Conservation (phyloP, 2,329 filamentous ascomycete species). For the Penicillium sp. region DNA sequence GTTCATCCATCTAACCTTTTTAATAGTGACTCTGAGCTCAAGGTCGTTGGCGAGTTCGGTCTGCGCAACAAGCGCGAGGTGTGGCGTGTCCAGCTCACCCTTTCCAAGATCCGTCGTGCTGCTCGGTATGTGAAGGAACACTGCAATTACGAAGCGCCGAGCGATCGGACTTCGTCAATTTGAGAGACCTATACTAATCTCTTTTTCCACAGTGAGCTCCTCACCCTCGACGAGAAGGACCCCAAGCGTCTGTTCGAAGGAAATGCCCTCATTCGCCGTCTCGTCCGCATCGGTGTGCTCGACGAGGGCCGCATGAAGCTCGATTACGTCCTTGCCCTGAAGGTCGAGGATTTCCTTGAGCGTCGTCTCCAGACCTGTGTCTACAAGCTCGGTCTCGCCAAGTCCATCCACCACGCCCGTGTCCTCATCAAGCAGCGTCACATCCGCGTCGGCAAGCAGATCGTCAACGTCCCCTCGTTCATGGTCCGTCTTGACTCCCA, state of each 20-base stretch:
- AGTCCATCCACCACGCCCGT: slow-evolving; percentile 99
- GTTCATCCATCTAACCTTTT: slow-evolving; percentile 66
- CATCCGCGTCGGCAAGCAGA: slow-evolving; percentile 99
- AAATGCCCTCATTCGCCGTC: slow-evolving; percentile 99
- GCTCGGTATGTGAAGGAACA: slow-evolving; percentile 71
- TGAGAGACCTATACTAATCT: slow-evolving; percentile 5
- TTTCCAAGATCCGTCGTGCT: slow-evolving; percentile 99
- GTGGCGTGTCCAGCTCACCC: slow-evolving; percentile 98
- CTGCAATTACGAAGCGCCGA: background rate
- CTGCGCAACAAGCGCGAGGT: slow-evolving; percentile 99
- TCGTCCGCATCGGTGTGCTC: slow-evolving; percentile 98
- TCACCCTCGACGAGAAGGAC: slow-evolving; percentile 99
- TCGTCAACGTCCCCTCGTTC: slow-evolving; percentile 99
- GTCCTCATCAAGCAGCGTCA: slow-evolving; percentile 99
- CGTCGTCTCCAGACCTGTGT: slow-evolving; percentile 99
- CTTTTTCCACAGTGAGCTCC: slow-evolving; percentile 75
- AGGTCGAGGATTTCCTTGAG: slow-evolving; percentile 99
- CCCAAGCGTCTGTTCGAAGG: slow-evolving; percentile 99
- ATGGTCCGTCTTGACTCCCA: slow-evolving; percentile 99
- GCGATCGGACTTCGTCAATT: background rate
- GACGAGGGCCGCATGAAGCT: slow-evolving; percentile 99
- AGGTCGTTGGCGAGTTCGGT: slow-evolving; percentile 99
- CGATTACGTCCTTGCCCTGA: slow-evolving; percentile 99
- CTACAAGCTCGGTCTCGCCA: slow-evolving; percentile 99
- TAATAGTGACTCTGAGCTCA: slow-evolving; percentile 95